phyloP scores from a whole-genome alignment of 257 asterid genomes.

The Thymus mandschuricus region DNA sequence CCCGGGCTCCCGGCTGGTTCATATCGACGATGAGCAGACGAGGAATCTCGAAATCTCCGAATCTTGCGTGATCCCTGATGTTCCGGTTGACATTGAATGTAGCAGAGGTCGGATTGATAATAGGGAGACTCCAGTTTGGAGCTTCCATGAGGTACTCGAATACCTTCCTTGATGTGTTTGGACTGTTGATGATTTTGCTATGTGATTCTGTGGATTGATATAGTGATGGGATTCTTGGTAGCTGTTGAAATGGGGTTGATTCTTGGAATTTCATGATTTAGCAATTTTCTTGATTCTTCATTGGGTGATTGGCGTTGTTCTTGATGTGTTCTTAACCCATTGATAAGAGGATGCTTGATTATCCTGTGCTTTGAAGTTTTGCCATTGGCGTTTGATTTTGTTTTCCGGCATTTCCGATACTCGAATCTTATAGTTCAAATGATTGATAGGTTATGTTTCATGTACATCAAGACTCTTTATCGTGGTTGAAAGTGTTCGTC shows the following conservation, averaged over 20 bases:
- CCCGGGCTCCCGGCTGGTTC: slow-evolving; percentile 79
- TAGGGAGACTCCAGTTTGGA: slow-evolving; percentile 69
- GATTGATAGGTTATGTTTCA: slow-evolving; percentile 14
- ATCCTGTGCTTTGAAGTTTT: background rate
- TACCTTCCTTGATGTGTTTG: background rate
- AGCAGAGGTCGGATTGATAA: slow-evolving; percentile 46
- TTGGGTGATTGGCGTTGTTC: slow-evolving; percentile 4
- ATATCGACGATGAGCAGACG: slow-evolving; percentile 60
- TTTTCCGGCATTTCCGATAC: background rate
- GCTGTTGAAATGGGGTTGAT: background rate
- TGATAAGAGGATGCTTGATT: slow-evolving; percentile 7
- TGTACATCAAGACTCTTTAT: background rate
- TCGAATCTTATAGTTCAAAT: slow-evolving; percentile 19
- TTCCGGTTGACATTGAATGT: slow-evolving; percentile 76
- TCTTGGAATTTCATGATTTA: slow-evolving; percentile 4
- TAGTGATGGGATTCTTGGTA: background rate
- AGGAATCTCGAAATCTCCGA: slow-evolving; percentile 60
- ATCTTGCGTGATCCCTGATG: slow-evolving; percentile 69
- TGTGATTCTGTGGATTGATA: slow-evolving; percentile 1
- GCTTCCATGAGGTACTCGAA: slow-evolving; percentile 75
- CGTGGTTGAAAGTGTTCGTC: background rate
- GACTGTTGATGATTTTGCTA: background rate
- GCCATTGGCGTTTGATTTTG: slow-evolving; percentile 18
- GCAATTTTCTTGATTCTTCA: background rate
- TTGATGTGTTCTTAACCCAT: slow-evolving; percentile 5